Conservation (phyloP, 345 rosid genomes). For the Lagerstroemia speciosa region DNA sequence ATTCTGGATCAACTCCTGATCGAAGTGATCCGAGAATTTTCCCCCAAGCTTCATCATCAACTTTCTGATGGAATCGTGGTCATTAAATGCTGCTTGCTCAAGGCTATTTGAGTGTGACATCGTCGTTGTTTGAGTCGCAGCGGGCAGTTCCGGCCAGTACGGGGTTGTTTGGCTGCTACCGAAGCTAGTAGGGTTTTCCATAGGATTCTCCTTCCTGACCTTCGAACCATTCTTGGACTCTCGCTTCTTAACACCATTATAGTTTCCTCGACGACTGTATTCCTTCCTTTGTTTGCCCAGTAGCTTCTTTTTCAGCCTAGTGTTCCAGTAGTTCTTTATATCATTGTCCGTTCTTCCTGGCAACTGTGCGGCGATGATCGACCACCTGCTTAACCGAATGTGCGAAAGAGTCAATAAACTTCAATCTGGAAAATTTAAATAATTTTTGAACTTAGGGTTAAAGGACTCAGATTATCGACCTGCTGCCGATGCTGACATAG, state of each 20-base stretch:
- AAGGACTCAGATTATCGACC: slow-evolving; percentile 16
- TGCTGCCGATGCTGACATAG: slow-evolving; percentile 58
- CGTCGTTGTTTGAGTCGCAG: slow-evolving; percentile 16
- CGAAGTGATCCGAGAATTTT: slow-evolving; percentile 23
- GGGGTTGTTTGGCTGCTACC: slow-evolving; percentile 17
- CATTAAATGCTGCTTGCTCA: slow-evolving; percentile 20
- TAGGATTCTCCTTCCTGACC: slow-evolving; percentile 8
- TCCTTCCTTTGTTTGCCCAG: slow-evolving; percentile 33
- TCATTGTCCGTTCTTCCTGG: slow-evolving; percentile 64
- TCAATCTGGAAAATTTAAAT: no score
- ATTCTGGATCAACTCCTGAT: slow-evolving; percentile 10
- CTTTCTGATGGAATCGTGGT: slow-evolving; percentile 41
- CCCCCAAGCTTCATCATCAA: slow-evolving; percentile 58
- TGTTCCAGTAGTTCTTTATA: slow-evolving; percentile 62
- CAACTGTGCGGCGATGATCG: slow-evolving; percentile 50
- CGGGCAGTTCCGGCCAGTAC: slow-evolving; percentile 42
- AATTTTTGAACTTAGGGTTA: no score
- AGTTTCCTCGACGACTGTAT: slow-evolving; percentile 20
- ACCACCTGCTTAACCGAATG: slow-evolving; percentile 29
- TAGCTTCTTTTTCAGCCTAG: slow-evolving; percentile 52
- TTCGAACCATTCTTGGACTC: slow-evolving; percentile 16
- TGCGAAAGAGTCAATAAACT: background rate
- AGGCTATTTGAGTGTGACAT: slow-evolving; percentile 22
- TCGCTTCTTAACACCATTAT: slow-evolving; percentile 17
- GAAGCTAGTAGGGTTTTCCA: slow-evolving; percentile 12